A percentile compares a stretch with the other conserved stretches of the same genome.
These are phyloP conservation scores for Talaromyces wortmannii DNA, from an alignment of 495 filamentous ascomycete species.

Conservation along the genomic window DNA sequence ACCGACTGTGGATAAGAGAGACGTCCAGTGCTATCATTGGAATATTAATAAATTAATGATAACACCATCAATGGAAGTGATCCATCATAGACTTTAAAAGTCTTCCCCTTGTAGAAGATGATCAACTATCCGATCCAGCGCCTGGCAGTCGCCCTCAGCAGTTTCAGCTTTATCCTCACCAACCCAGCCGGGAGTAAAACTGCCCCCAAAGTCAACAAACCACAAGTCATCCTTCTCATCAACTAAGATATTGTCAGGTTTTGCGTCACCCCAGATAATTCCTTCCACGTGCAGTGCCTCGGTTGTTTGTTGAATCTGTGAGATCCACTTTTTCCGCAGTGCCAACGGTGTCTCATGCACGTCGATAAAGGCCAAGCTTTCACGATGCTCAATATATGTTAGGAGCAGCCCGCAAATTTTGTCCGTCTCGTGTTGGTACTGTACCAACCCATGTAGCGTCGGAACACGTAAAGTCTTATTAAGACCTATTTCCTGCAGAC, in stretches of 20 bases:
- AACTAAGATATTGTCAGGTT: conserved; percentile 38
- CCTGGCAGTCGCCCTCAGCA: conserved; percentile 29
- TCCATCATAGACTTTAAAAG: no score
- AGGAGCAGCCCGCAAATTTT: no score
- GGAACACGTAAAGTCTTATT: no score
- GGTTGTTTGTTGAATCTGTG: conserved; percentile 1
- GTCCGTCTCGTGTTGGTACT: no score
- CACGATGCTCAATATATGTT: conserved; percentile 2
- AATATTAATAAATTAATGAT: no score
- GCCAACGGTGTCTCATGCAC: background rate
- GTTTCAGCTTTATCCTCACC: conserved; percentile 29
- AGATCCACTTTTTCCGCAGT: conserved; percentile 6
- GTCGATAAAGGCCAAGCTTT: conserved; percentile 4
- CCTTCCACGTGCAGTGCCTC: conserved; percentile 7
- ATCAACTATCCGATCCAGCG: conserved; percentile 4
- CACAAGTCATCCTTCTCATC: conserved; percentile 31
- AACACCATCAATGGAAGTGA: no score
- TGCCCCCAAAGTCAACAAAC: conserved; percentile 42
- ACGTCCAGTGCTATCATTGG: no score
- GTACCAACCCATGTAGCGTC: no score
- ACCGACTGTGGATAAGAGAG: no score
- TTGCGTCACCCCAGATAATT: conserved; percentile 42
- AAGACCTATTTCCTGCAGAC: no score
- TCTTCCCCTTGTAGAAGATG: background rate
- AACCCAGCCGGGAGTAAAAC: conserved; percentile 36